Evolutionary conservation across 495 filamentous ascomycete species (phyloP), one percentile per base, ranked within the genome.

Genomic region (Hyaloscypha hepaticicola): DNA sequence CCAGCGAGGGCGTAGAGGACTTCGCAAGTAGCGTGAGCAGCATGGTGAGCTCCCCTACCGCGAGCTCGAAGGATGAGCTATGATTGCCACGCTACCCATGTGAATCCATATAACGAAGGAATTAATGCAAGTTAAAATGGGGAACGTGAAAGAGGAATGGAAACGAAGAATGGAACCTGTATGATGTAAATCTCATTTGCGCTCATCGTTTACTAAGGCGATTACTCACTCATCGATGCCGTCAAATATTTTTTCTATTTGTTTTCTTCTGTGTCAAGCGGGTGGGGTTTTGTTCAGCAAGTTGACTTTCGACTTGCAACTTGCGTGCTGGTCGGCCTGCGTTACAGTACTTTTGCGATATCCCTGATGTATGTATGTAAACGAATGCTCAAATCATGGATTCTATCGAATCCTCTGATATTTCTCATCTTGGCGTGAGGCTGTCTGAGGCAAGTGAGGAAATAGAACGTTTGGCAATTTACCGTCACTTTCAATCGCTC

Each of bases 1-100:
- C 70, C 21, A 72, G 70, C 33, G 70, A 67, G 27, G 70, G 67
- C 11, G 53, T 72, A 5, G 70, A 72, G 61, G 70, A 72, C 8
- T 72, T 72, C 48, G 70, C 70, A 21, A 72, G 70, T 28, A 66
- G 61, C 55, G 63, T 70, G 1, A 68, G 70, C 56, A 66, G 61
- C 50, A 67, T 55, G 22, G 60, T 72, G 3, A 33, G 31, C 21
- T 45, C 66, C 22, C 66, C 69, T 11, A 63, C 66, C 4, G 25
- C 45, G 5, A 31, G n/a, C 14, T 41, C 53, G 21, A 66, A 70
- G 27, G 65, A 70, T 55, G 69, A 70, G 55, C 59, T 70, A 56
- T 70, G 62, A 70, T 21, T 22, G 22, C 26, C 38, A 45, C 5
- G 38, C 38, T 45, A 5, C 14, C 38, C 38, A 45, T 11, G 38